Evolutionary conservation across 169 alveolate species (phyloP), one percentile per base, ranked within the genome.

Genomic region (Miamiensis avidus): DNA sequence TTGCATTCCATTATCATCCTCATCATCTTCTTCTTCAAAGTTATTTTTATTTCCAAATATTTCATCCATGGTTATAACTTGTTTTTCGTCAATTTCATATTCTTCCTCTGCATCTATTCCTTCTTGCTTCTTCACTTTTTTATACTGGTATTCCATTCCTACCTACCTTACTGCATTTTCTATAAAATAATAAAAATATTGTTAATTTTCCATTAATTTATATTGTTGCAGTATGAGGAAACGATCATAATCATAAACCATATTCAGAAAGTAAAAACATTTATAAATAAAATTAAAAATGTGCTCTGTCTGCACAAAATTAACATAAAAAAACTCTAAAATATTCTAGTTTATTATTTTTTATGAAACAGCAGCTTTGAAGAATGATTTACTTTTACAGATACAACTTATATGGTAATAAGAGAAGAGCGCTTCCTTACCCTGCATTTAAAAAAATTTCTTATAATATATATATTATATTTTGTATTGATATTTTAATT

Each of bases 1-100:
- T 69, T 84, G 65, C 25, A 87, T 85, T 31, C 88, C 94, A 65
- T 91, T 91, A 25, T 84, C 65, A 49, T 89, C 76, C 20, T 87
- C 87, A 15, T 83, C 88, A 25, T 88, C 84, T 64, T 84, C 73
- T 26, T 82, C 78, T 64, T 87, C 74, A 27, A 75, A 78, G 72
- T 30, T 29, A 20, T 25, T 73, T 82, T 34, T 31, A 75, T 31
- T 83, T 83, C 76, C 85, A 0, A 83, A 76, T 28, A 83, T 75
- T 31, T 83, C 85, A 32, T 83, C 88, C 76, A 75, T n/a, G 0
- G 88, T 83, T 1, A 88, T 88, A 0, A 75, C 78, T 30, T 78
- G 29, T n/a, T 88, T 31, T 31, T 78, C 76, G 20, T 34, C 30
- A 72, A 28, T 30, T 49, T 81, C 87, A 69, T 73, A 73, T 31